Base-by-base conservation (phyloP, 2,329 filamentous ascomycete species). In the Rhynchosporium graminicola region DNA sequence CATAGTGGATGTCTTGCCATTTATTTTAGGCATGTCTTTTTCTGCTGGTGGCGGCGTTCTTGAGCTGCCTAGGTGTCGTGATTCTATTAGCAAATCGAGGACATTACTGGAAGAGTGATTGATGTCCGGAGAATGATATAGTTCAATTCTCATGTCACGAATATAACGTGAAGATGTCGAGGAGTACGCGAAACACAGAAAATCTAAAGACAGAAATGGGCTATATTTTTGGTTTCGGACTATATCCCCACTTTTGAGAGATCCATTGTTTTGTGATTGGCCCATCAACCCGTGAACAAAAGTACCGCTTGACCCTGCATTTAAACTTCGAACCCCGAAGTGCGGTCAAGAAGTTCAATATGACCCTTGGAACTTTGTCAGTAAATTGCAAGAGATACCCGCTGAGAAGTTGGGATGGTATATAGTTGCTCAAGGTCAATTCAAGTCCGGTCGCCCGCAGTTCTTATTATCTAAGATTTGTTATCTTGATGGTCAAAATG, bases 201-300 rank as follows among this genome's bases (percentile, higher is more conserved):
- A 33, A 54, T 4, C 36, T 54, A 29, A 13, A 42, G 38, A 54
- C 8, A 52, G 40, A 54, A 10, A 20, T 42, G 51, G 12, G n/a
- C 51, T 54, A 54, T 28, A 40, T 28, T 54, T 52, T 54, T 54
- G 51, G 51, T 5, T 54, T 36, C 51, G 33, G 51, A 15, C 28
- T 20, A 42, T 3, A 12, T 29, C 51, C 15, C 51, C 51, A 54
- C 51, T 54, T 28, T 54, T 54, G 51, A 54, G 31, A 15, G 36
- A 31, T 9, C 51, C 9, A 6, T 28, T 28, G 51, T 9, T 2
- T 28, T 28, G 20, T 12, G 51, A 54, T 54, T 54, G 51, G 51
- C 51, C 20, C 33, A 20, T 33, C 50, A 13, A 26, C 33, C 33
- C 33, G 15, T 38, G 10, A 3, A 42, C 51, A 54, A 54, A 54